These are phyloP conservation scores for Pseudopyricularia javanii DNA, from an alignment of 2,329 filamentous ascomycete genomes.

Conservation along the genomic window DNA sequence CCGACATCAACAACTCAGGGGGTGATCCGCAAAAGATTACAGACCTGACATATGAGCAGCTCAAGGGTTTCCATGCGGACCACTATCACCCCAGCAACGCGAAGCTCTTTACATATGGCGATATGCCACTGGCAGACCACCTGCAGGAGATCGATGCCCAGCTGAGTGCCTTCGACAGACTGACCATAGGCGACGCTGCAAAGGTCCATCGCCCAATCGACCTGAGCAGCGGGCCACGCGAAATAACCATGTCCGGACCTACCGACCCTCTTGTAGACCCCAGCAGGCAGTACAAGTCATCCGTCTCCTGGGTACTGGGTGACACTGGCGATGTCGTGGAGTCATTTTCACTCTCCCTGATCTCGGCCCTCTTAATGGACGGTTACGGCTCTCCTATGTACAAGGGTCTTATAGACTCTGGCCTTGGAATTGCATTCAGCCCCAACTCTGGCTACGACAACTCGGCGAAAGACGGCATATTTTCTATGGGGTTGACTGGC, in stretches of 20 bases:
- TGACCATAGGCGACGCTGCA: constrained; percentile 36
- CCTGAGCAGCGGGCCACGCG: constrained; percentile 52
- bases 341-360: constrained; percentile 72
- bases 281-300: constrained; percentile 87
- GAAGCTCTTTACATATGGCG: constrained; percentile 89
- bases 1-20: constrained; percentile 89
- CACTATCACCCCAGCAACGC: constrained; percentile 98
- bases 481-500: constrained; percentile 86
- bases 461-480: constrained; percentile 64
- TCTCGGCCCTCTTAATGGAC: constrained; percentile 78
- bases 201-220: constrained; percentile 67
- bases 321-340: constrained; percentile 74
- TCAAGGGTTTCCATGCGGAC: constrained; percentile 76
- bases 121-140: constrained; percentile 77
- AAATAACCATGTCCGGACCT: constrained; percentile 66
- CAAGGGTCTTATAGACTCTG: constrained; percentile 74
- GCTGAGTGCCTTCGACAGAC: constrained; percentile 58
- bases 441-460: constrained; percentile 88
- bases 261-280: constrained; percentile 75
- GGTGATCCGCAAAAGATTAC: constrained; percentile 96
- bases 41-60: constrained; percentile 80
- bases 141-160: constrained; percentile 66
- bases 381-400: constrained; percentile 94
- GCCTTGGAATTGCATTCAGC: constrained; percentile 84
- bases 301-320: constrained; percentile 82